These are phyloP conservation scores for Melampsora americana DNA, from an alignment of 1,284 basidiomycete genomes.

Conservation along the genomic window DNA sequence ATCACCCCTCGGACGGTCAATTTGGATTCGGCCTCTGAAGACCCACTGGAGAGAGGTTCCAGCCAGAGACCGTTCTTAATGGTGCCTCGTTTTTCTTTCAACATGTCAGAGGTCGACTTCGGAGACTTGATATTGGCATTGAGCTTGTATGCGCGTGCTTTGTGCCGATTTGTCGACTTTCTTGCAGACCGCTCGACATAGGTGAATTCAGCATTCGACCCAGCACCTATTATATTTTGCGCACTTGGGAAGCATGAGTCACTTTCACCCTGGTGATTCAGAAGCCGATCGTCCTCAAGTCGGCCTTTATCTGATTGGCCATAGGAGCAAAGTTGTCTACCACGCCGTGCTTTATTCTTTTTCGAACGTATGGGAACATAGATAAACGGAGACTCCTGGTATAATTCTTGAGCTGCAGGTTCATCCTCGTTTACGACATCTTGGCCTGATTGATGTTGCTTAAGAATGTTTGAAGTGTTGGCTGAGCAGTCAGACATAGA, in stretches of 20 bases:
- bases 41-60: not conserved
- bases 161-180: not conserved
- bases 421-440: not conserved
- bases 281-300: not conserved
- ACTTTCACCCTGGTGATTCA: not conserved
- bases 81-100: not conserved
- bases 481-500: not conserved
- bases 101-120: not conserved
- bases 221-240: not conserved
- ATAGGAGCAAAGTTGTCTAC: not conserved
- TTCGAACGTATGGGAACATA: not conserved
- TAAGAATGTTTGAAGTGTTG: not conserved
- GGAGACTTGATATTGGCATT: not conserved
- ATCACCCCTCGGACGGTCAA: too few relatives aligned
- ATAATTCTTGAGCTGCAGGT: not conserved
- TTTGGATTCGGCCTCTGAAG: too few relatives aligned
- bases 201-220: not conserved
- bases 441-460: not conserved
- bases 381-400: not conserved
- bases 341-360: not conserved
- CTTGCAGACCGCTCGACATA: slow-evolving; percentile 1
- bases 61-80: not conserved
- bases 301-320: not conserved
- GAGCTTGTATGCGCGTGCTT: not conserved
- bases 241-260: not conserved